Base-by-base conservation (phyloP, 768 basidiomycete species). In the Fibroporia radiculosa region DNA sequence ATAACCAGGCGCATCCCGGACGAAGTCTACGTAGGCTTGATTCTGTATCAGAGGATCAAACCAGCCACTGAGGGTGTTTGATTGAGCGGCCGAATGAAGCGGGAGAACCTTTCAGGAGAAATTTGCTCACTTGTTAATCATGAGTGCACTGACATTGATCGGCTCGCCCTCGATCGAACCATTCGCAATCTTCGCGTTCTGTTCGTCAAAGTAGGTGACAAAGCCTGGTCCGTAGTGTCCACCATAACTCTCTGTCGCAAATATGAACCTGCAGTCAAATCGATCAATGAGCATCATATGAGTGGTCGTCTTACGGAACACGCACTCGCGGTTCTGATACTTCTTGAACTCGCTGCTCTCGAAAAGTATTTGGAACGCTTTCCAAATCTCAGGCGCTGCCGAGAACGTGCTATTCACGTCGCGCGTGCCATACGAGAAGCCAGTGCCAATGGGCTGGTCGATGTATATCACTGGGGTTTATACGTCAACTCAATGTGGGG, bases 181-280 rank as follows among this genome's bases (percentile, higher is more conserved):
- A 6, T 54, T 55, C 7, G 62, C 50, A 41, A 83, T 82, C 40
- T 69, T 60, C 1, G 62, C 61, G 39, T 82, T 84, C 57, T 84
- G 80, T 45, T 79, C 61, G 26, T 80, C 68, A 54, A 84, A 82
- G 54, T 71, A 82, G 4, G 75, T 75, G 24, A 79, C 78, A 48
- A 82, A 82, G 40, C 66, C 67, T 3, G 81, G 79, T 0, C 76
- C 80, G 55, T 80, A 83, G 53, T 83, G 80, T 0, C 80, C 80
- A 5, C 81, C 81, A 44, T 80, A 84, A 40, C 77, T 79, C 56
- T 84, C 80, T 4, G 80, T 80, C 1, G 77, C 70, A 36, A 82
- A 69, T 28, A 80, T 72, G 51, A 82, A 80, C 52, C 80, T 19
- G 18, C 22, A 33, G 18, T 18, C 7, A 10, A n/a, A n/a, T 29